Evolutionary conservation across 768 basidiomycete genomes (phyloP).

Genomic region (Suillus placidus): DNA sequence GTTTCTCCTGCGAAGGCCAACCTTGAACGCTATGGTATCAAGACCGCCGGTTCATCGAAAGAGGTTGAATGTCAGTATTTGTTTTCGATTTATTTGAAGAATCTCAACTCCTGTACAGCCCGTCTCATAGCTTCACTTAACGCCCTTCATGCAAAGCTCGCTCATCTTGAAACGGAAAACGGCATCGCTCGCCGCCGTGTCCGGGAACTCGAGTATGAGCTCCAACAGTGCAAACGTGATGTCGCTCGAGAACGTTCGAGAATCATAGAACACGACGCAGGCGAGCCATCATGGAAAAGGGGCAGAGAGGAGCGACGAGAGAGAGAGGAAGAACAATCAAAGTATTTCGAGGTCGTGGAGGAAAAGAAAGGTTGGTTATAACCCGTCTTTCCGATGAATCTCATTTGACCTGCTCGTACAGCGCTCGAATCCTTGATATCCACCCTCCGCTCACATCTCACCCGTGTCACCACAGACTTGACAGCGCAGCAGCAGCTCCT

Average conservation of each 20-base stretch:
- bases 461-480: slow-evolving; percentile 77
- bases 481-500: slow-evolving; percentile 76
- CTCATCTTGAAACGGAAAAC: slow-evolving; percentile 81
- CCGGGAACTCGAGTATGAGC: slow-evolving; percentile 83
- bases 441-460: slow-evolving; percentile 73
- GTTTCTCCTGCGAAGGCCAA: slow-evolving; percentile 68
- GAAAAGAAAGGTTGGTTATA: slow-evolving; percentile 80
- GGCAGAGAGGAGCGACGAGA: slow-evolving; percentile 30
- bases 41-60: slow-evolving; percentile 47
- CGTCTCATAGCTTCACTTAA: slow-evolving; percentile 65
- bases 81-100: background rate
- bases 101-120: slow-evolving; percentile 38
- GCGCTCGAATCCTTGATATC: slow-evolving; percentile 81
- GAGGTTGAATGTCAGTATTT: slow-evolving; percentile 64
- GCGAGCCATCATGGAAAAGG: slow-evolving; percentile 29
- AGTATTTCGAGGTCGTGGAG: slow-evolving; percentile 79
- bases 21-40: slow-evolving; percentile 53
- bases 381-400: background rate
- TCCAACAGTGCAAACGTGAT: slow-evolving; percentile 83
- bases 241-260: slow-evolving; percentile 70
- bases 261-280: slow-evolving; percentile 55
- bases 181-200: slow-evolving; percentile 79
- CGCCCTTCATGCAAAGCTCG: slow-evolving; percentile 66
- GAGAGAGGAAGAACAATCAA: slow-evolving; percentile 43
- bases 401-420: slow-evolving; percentile 33